These are phyloP conservation scores for Ophiostoma ulmi DNA, from an alignment of 2,329 filamentous ascomycete species.

Conservation along the genomic window DNA sequence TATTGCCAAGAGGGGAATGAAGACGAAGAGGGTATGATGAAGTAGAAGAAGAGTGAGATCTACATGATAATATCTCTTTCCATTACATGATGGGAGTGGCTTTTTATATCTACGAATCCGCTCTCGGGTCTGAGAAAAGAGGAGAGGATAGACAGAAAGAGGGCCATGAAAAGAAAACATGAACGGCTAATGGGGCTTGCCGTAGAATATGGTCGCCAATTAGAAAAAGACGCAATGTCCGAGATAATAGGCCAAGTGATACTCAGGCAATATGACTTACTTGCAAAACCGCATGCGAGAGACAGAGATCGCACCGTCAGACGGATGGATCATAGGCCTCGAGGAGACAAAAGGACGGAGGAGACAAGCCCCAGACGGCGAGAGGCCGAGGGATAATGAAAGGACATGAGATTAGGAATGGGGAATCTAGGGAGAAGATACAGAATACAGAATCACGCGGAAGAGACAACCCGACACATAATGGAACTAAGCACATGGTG, in stretches of 20 bases:
- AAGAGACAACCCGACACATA: background rate
- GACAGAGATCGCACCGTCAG: background rate
- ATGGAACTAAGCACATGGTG: background rate
- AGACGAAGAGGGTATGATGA: background rate
- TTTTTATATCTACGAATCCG: background rate
- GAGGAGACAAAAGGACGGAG: background rate
- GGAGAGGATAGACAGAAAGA: background rate
- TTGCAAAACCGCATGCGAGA: background rate
- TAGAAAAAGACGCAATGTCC: background rate
- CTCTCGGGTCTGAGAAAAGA: background rate
- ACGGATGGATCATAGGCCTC: background rate
- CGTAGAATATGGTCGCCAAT: background rate
- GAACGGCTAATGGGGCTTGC: background rate
- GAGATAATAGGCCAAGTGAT: background rate
- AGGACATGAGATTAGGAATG: background rate
- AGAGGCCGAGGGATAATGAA: background rate
- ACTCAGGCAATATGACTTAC: background rate
- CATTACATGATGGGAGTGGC: background rate
- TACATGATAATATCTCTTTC: background rate
- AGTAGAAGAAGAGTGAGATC: slow-evolving; percentile 1
- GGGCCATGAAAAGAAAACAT: background rate
- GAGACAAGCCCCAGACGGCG: background rate
- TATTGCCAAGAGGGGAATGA: slow-evolving; percentile 10
- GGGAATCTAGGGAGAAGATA: background rate
- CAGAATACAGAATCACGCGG: background rate